Base-by-base conservation (phyloP, 2,329 filamentous ascomycete species). In the Chaetomium sp. region DNA sequence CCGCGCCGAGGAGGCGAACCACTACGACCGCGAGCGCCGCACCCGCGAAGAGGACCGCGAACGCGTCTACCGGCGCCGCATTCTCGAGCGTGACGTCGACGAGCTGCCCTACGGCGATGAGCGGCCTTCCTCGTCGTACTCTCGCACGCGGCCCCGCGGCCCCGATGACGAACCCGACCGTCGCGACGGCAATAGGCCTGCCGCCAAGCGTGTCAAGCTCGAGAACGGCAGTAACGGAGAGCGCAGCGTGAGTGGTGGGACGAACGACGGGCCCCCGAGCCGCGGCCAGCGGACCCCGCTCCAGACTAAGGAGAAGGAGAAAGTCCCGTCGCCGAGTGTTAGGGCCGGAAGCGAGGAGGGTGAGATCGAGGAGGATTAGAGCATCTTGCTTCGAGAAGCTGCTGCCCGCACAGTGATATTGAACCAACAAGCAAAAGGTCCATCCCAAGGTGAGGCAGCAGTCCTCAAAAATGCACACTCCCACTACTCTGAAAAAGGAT, bases 311-410 rank as follows among this genome's bases (percentile, higher is more conserved):
- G 52, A 49, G 45, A 58, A 63, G 49, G 69, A 57, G 41, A 7
- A 14, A 14, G 19, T 27, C 19, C 38, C 56, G 36, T 76, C 83
- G 51, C 76, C 78, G 48, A 81, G 78, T 54, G 77, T 91, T 54
- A 86, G 88, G 66, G 92, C 88, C 57, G 94, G 94, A 52, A 96
- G 91, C 67, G 94, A 99, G 74, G 94, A 99, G 72, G 94, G 94
- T 52, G 94, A 99, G 75, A 97, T 99, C 65, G 94, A 96, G 72
- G 91, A 97, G 76, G 81, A 84, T 64, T 83, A 74, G 32, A 37
- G 1, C 8, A 1, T 35, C n/a, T n/a, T 27, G 4, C 6, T 2
- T n/a, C 43, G 19, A 42, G 5, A 12, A 42, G 40, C 11, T 8
- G 6, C 40, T 14, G 40, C 11, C 10, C 40, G 37, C 8, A 42